Evolutionary conservation across 2,329 filamentous ascomycete species (phyloP).

Genomic region (Aureobasidium uvarum): DNA sequence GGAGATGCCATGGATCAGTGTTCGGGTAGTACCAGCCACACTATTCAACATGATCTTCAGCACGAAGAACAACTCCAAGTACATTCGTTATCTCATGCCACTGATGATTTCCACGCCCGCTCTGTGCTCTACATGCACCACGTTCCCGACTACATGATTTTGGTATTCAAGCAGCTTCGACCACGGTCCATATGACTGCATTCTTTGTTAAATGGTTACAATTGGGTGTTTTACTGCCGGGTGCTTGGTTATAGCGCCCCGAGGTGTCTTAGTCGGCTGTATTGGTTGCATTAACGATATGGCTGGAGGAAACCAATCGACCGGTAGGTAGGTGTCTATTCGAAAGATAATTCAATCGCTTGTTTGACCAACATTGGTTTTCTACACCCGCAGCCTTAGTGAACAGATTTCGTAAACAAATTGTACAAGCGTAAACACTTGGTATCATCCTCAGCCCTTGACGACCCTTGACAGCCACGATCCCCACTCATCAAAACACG

Average conservation of each 20-base stretch:
- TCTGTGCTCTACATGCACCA: slow-evolving; percentile 3
- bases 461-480: no score
- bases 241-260: background rate
- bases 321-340: background rate
- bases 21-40: background rate
- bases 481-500: no score
- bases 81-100: slow-evolving; percentile 14
- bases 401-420: no score
- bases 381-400: background rate
- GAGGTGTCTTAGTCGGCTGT: background rate
- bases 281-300: background rate
- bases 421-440: no score
- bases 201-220: background rate
- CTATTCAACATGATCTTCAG: background rate
- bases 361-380: background rate
- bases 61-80: background rate
- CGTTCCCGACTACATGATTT: background rate
- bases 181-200: background rate
- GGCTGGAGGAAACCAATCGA: background rate
- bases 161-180: background rate
- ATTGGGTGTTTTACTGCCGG: background rate
- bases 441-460: no score
- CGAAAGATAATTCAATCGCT: background rate
- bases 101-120: slow-evolving; percentile 17
- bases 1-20: background rate